Percentiles rank a stretch among this genome's conserved stretches.
These are phyloP conservation scores for Geotrichum armillariae DNA, from an alignment of 1,139 yeast species.

Conservation along the genomic window DNA sequence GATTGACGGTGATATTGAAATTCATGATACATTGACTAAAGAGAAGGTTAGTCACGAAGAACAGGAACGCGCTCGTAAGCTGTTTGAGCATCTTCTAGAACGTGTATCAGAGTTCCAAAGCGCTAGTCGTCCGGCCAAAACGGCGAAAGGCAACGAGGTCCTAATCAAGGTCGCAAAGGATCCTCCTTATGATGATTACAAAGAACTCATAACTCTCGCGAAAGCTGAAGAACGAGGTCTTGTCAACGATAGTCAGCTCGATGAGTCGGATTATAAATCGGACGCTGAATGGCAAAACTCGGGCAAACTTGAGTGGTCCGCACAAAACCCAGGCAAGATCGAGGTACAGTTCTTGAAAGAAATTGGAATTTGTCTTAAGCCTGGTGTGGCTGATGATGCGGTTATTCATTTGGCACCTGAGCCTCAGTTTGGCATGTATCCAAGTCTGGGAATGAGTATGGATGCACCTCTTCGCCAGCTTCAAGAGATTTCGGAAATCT, in stretches of 20 bases:
- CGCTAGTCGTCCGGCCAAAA: slow-evolving; percentile 37
- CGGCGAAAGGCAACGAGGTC: slow-evolving; percentile 42
- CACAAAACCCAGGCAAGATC: slow-evolving; percentile 34
- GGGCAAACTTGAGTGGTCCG: too few species aligned
- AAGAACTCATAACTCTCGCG: slow-evolving; percentile 37
- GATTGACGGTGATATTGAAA: slow-evolving; percentile 36
- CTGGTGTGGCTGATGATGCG: slow-evolving; percentile 25
- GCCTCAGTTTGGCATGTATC: slow-evolving; percentile 40
- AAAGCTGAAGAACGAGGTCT: slow-evolving; percentile 39
- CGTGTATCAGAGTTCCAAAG: slow-evolving; percentile 40
- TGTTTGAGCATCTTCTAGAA: slow-evolving; percentile 42
- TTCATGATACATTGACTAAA: slow-evolving; percentile 39
- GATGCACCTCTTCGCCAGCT: slow-evolving; percentile 38
- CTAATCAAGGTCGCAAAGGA: slow-evolving; percentile 41
- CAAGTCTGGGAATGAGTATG: slow-evolving; percentile 43
- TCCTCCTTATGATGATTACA: slow-evolving; percentile 39
- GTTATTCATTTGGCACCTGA: slow-evolving; percentile 39
- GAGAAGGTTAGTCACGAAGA: slow-evolving; percentile 33
- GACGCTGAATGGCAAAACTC: too few species aligned
- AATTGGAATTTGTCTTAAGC: slow-evolving; percentile 34
- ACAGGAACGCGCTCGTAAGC: slow-evolving; percentile 38
- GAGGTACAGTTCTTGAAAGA: slow-evolving; percentile 35
- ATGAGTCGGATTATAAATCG: slow-evolving; percentile 20
- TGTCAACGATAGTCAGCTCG: slow-evolving; percentile 12
- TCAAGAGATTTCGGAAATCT: slow-evolving; percentile 36